Evolutionary conservation across 73 alveolate genomes (phyloP).

Genomic region (Paramecium sexaurelia): DNA sequence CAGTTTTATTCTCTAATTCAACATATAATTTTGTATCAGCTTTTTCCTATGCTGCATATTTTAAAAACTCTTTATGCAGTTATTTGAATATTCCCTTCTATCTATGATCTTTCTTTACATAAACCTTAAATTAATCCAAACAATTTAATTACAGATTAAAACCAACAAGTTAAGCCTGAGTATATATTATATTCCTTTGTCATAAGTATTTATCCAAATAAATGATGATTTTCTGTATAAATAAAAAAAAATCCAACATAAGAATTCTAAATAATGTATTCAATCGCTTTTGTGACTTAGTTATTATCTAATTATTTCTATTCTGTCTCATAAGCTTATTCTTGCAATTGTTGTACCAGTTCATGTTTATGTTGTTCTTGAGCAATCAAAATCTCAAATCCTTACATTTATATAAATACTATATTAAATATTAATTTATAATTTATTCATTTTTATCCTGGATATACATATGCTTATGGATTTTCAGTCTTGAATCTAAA

Average conservation of each 20-base stretch:
- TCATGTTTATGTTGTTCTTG: not conserved
- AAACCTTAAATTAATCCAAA: not conserved
- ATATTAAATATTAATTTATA: not conserved
- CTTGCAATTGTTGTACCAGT: not conserved
- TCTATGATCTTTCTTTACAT: constrained; percentile 21
- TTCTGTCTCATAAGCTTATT: constrained; percentile 21
- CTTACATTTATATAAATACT: not conserved
- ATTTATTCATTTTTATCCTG: not conserved
- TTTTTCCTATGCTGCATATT: not conserved
- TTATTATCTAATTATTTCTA: not conserved
- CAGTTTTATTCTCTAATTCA: not conserved
- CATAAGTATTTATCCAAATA: not conserved
- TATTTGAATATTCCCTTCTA: not conserved
- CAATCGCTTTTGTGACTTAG: not conserved
- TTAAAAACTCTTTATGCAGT: not conserved
- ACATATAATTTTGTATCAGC: constrained; percentile 31
- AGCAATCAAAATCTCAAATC: not conserved
- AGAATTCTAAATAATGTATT: not conserved
- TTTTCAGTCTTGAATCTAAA: constrained; percentile 29
- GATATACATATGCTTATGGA: not conserved
- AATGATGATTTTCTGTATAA: not conserved
- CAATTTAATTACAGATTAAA: not conserved
- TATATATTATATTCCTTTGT: constrained; percentile 18
- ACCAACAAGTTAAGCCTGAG: not conserved
- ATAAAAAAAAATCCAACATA: not conserved